Evolutionary conservation across 805 yeast genomes (phyloP).

Genomic region (Lachancea quebecensis): DNA sequence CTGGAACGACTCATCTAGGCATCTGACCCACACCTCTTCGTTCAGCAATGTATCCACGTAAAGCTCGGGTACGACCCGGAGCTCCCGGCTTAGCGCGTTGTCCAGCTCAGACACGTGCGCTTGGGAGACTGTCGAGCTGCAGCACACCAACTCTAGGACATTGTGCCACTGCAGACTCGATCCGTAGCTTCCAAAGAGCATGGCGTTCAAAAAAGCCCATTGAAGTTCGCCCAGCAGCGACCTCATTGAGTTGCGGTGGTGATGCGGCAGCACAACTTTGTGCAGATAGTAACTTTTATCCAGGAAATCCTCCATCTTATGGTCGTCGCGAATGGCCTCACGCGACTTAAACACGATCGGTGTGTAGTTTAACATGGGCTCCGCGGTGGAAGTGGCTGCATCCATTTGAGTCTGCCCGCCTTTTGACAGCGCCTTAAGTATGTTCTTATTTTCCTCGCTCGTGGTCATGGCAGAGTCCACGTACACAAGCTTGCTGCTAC

Average conservation of each 20-base stretch:
- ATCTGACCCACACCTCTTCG: slow-evolving; percentile 16
- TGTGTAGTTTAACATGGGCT: slow-evolving; percentile 17
- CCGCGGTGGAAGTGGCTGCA: slow-evolving; percentile 2
- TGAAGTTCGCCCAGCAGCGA: slow-evolving; percentile 48
- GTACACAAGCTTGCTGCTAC: slow-evolving; percentile 11
- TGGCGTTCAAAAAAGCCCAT: slow-evolving; percentile 41
- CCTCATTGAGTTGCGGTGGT: slow-evolving; percentile 22
- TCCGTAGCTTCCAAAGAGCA: slow-evolving; percentile 55
- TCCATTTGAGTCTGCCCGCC: background rate
- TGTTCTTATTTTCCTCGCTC: slow-evolving; percentile 18
- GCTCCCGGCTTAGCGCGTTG: slow-evolving; percentile 15
- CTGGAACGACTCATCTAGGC: slow-evolving; percentile 14
- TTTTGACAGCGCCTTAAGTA: slow-evolving; percentile 12
- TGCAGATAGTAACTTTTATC: slow-evolving; percentile 59
- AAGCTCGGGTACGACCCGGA: slow-evolving; percentile 20
- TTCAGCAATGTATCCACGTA: slow-evolving; percentile 21
- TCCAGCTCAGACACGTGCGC: slow-evolving; percentile 12
- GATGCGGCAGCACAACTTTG: slow-evolving; percentile 28
- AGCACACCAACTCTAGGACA: slow-evolving; percentile 36
- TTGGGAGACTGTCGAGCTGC: slow-evolving; percentile 12
- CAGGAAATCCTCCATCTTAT: slow-evolving; percentile 43
- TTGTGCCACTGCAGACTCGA: slow-evolving; percentile 60
- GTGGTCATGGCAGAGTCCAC: slow-evolving; percentile 29
- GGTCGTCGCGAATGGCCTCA: slow-evolving; percentile 28
- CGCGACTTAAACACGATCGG: slow-evolving; percentile 24